A percentile compares a stretch with the other conserved stretches of the same genome.
Evolutionary conservation across 495 filamentous ascomycete genomes (phyloP).

Genomic region (Aspergillus leporis): DNA sequence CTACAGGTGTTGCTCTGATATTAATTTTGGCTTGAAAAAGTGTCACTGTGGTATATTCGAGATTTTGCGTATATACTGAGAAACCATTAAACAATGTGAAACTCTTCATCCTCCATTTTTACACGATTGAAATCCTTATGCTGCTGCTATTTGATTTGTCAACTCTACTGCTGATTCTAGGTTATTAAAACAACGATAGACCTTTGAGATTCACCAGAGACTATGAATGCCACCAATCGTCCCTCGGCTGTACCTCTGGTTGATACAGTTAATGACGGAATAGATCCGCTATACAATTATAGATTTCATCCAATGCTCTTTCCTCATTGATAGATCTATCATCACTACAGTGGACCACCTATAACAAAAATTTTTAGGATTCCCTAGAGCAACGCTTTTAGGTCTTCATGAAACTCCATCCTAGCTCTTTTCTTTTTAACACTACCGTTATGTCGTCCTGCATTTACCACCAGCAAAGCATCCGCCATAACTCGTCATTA

Average conservation of each 20-base stretch:
- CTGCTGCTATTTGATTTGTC: too few relatives aligned
- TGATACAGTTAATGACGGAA: too few relatives aligned
- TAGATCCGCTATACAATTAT: too few relatives aligned
- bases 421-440: background rate
- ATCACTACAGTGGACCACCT: background rate
- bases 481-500: slow-evolving; percentile 5
- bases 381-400: slow-evolving; percentile 7
- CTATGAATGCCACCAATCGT: too few relatives aligned
- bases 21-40: background rate
- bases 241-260: too few relatives aligned
- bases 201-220: too few relatives aligned
- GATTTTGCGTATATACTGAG: background rate
- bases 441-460: background rate
- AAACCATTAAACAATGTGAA: background rate
- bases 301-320: too few relatives aligned
- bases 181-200: too few relatives aligned
- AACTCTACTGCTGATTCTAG: too few relatives aligned
- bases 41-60: background rate
- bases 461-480: background rate
- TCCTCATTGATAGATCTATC: slow-evolving; percentile 8
- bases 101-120: too few relatives aligned
- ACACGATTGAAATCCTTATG: too few relatives aligned
- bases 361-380: background rate
- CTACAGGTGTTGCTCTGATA: background rate
- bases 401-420: slow-evolving; percentile 3